Conservation (phyloP, 2,329 filamentous ascomycete species). For the Periconia macrospinosa region DNA sequence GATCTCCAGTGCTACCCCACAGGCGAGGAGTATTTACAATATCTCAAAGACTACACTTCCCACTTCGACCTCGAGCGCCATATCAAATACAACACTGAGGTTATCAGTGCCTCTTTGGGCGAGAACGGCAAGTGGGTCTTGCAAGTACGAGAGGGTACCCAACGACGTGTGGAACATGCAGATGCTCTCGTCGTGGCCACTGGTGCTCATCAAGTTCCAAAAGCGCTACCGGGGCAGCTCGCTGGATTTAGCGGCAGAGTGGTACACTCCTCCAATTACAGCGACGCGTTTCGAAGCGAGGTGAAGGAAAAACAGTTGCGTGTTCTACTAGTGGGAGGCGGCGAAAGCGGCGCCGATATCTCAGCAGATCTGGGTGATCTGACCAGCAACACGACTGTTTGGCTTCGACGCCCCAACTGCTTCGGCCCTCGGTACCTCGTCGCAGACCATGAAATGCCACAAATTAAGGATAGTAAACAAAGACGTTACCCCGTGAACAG, state of each 20-base stretch:
- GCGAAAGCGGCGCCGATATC: slow-evolving; percentile 8
- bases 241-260: neutral
- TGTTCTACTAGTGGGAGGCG: slow-evolving; percentile 4
- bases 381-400: slow-evolving; percentile 3
- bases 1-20: slow-evolving; percentile 3
- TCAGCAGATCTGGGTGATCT: slow-evolving; percentile 7
- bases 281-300: neutral
- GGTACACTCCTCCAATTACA: slow-evolving; percentile 3
- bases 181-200: slow-evolving; percentile 9
- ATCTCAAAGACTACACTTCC: slow-evolving; percentile 2
- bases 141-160: neutral
- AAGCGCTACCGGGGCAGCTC: neutral
- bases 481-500: neutral
- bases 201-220: slow-evolving; percentile 5
- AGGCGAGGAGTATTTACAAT: slow-evolving; percentile 3
- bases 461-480: slow-evolving; percentile 3
- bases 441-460: neutral
- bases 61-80: slow-evolving; percentile 6
- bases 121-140: neutral
- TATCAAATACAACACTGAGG: slow-evolving; percentile 6
- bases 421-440: slow-evolving; percentile 3
- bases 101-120: neutral
- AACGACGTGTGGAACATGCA: neutral
- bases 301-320: slow-evolving; percentile 6
- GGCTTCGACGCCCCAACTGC: slow-evolving; percentile 7